Conservation (phyloP, 768 basidiomycete genomes). For the Tricholoma bakamatsutake region DNA sequence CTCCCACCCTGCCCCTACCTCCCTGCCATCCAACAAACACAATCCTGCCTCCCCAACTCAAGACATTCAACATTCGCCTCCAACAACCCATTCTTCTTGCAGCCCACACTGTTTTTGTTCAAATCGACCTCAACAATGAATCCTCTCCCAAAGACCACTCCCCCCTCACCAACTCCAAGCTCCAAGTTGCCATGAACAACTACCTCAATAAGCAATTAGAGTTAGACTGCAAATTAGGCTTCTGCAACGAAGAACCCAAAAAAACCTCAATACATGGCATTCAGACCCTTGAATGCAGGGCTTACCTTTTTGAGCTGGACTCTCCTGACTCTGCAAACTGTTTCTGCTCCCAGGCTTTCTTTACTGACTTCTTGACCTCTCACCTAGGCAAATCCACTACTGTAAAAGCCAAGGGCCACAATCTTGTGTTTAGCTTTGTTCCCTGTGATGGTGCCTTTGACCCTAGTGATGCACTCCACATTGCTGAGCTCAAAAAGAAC, state of each 20-base stretch:
- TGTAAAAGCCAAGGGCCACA: background rate
- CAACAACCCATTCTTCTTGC: constrained; percentile 2
- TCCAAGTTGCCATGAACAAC: background rate
- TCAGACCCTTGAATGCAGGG: background rate
- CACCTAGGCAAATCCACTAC: background rate
- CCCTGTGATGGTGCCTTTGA: background rate
- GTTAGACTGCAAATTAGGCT: too few relatives aligned
- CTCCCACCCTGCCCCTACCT: too few relatives aligned
- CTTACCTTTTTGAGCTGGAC: background rate
- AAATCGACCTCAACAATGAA: background rate
- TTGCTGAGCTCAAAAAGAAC: background rate
- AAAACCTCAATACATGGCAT: background rate
- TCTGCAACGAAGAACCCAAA: background rate
- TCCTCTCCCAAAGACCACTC: background rate
- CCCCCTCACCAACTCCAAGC: background rate
- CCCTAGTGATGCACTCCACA: background rate
- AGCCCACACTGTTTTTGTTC: background rate
- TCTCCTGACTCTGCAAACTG: background rate
- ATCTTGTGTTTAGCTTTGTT: background rate
- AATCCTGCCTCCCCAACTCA: background rate
- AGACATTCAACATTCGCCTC: constrained; percentile 1
- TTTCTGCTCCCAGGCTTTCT: background rate
- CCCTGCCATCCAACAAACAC: background rate
- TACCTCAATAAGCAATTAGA: background rate
- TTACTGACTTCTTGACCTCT: background rate